These are phyloP conservation scores for Penicillium sp. DNA, from an alignment of 2,329 filamentous ascomycete genomes.

Conservation along the genomic window DNA sequence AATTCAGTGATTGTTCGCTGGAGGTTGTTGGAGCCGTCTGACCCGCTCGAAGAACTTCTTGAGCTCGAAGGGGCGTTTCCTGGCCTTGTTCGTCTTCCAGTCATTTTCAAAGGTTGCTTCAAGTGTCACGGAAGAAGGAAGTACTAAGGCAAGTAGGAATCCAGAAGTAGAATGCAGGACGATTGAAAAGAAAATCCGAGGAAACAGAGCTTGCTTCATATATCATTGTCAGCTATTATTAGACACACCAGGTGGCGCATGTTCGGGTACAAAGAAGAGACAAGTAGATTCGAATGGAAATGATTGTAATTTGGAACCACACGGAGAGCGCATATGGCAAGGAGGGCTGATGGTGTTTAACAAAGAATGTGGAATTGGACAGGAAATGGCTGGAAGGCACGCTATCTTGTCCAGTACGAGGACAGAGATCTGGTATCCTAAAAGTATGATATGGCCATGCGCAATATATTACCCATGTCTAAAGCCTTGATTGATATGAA, in stretches of 20 bases:
- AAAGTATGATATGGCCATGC: no score
- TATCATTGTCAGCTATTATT: not conserved
- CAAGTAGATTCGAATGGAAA: not conserved
- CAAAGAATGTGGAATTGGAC: not conserved
- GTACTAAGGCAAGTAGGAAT: not conserved
- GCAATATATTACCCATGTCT: no score
- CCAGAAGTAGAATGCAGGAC: not conserved
- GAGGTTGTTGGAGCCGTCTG: not conserved
- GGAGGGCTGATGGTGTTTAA: not conserved
- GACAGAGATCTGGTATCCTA: no score
- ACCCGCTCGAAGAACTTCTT: not conserved
- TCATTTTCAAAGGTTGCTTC: not conserved
- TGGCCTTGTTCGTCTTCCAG: not conserved
- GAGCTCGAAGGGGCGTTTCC: not conserved
- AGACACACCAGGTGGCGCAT: not conserved
- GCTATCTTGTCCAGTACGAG: no score
- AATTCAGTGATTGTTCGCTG: not conserved
- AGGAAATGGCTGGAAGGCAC: no score
- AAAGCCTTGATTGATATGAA: no score
- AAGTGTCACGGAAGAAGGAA: not conserved
- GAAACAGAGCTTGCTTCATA: not conserved
- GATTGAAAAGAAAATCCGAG: not conserved
- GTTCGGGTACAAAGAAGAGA: not conserved
- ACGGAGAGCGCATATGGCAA: not conserved
- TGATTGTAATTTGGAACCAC: not conserved